phyloP scores from a whole-genome alignment of 1,284 basidiomycete genomes.

The Anthracocystis setariae region DNA sequence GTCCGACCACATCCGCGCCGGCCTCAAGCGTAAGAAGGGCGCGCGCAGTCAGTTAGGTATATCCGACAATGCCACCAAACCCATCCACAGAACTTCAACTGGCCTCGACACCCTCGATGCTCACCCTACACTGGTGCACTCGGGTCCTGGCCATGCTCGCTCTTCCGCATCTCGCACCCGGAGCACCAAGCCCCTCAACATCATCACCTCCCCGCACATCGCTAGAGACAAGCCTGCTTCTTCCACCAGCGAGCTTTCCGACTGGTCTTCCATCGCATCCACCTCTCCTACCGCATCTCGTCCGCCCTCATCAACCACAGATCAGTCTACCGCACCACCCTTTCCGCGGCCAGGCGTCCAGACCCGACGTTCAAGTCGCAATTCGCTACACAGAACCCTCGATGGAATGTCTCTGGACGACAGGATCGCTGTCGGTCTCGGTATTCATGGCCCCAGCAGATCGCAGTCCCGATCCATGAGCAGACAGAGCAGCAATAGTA shows the following conservation, averaged over 20 bases:
- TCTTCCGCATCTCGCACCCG: conserved; percentile 6
- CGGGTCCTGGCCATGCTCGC: not conserved
- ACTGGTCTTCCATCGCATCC: conserved; percentile 44
- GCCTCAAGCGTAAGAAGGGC: conserved; percentile 48
- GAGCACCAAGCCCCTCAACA: conserved; percentile 15
- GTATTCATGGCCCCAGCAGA: conserved; percentile 11
- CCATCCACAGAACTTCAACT: not conserved
- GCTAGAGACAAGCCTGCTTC: conserved; percentile 33
- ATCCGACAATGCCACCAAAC: not conserved
- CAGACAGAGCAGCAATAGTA: conserved; percentile 21
- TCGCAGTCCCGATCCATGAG: conserved; percentile 23
- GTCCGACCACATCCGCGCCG: conserved; percentile 23
- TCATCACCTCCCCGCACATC: conserved; percentile 33
- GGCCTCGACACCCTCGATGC: not conserved
- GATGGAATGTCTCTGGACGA: conserved; percentile 46
- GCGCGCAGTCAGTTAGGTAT: conserved; percentile 15
- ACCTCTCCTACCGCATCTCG: conserved; percentile 37
- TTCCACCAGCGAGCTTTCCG: conserved; percentile 42
- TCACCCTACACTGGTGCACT: not conserved
- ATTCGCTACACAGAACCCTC: conserved; percentile 32
- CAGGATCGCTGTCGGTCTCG: conserved; percentile 5
- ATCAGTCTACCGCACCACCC: not conserved
- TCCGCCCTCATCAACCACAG: conserved; percentile 9
- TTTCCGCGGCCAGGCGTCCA: conserved; percentile 17
- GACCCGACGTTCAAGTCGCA: conserved; percentile 37